Percentiles rank a stretch among this genome's conserved stretches.
These are phyloP conservation scores for Thermomyces lanuginosus DNA, from an alignment of 2,329 filamentous ascomycete genomes.

Conservation along the genomic window DNA sequence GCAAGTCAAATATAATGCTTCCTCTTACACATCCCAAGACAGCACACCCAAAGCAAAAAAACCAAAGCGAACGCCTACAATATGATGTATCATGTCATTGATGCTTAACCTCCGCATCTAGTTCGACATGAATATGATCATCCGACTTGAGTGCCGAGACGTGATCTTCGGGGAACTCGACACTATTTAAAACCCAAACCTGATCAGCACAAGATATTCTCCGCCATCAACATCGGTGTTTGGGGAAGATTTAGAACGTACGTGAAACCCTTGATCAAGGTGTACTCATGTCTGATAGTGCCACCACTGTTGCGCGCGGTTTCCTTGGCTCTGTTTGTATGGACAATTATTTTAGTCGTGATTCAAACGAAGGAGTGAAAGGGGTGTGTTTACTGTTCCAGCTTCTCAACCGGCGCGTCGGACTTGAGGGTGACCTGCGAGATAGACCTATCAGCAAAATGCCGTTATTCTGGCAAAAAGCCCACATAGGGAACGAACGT, in stretches of 20 bases:
- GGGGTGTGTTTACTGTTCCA: slow-evolving; percentile 40
- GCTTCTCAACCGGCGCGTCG: slow-evolving; percentile 47
- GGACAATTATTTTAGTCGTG: slow-evolving; percentile 5
- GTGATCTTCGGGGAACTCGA: slow-evolving; percentile 51
- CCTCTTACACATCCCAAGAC: too few relatives aligned
- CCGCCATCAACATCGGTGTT: not conserved
- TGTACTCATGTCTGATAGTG: slow-evolving; percentile 69
- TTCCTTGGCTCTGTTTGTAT: slow-evolving; percentile 51
- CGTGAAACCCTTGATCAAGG: slow-evolving; percentile 83
- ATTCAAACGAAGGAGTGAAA: slow-evolving; percentile 1
- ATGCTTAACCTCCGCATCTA: slow-evolving; percentile 53
- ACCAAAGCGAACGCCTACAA: too few relatives aligned
- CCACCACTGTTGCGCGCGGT: slow-evolving; percentile 59
- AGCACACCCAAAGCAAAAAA: too few relatives aligned
- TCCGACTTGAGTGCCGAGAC: slow-evolving; percentile 50
- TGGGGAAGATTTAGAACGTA: slow-evolving; percentile 36
- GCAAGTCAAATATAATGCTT: too few relatives aligned
- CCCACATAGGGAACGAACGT: slow-evolving; percentile 2
- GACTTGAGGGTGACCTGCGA: slow-evolving; percentile 63
- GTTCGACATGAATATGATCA: slow-evolving; percentile 65
- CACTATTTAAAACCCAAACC: too few relatives aligned
- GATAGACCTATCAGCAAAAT: slow-evolving; percentile 2
- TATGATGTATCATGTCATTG: too few relatives aligned
- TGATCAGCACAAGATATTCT: not conserved
- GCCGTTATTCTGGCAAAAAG: not conserved